Evolutionary conservation across 768 basidiomycete species (phyloP).

Genomic region (Rhodotorula taiwanensis): DNA sequence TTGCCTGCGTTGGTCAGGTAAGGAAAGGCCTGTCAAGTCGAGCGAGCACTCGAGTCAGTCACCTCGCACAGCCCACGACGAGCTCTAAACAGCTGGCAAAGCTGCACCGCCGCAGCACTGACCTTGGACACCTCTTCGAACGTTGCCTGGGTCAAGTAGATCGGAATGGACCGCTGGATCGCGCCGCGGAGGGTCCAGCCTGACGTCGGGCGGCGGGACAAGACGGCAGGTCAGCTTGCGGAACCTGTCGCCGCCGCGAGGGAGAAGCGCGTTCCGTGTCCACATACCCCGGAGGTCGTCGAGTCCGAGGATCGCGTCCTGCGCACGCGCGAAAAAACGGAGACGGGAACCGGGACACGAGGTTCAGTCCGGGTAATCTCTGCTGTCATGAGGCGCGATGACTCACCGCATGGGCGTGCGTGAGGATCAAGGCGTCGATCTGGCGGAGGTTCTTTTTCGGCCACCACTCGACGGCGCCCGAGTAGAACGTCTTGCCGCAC

Average conservation of each 20-base stretch:
- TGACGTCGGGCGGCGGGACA: too few relatives aligned
- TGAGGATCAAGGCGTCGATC: constrained; percentile 70
- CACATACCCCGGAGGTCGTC: constrained; percentile 73
- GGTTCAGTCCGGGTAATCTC: too few relatives aligned
- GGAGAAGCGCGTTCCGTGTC: background rate
- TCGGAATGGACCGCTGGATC: constrained; percentile 66
- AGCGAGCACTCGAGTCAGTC: too few relatives aligned
- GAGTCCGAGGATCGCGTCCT: constrained; percentile 73
- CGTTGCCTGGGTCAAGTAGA: constrained; percentile 63
- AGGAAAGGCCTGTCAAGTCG: constrained; percentile 56
- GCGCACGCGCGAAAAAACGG: too few relatives aligned
- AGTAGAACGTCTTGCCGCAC: constrained; percentile 43
- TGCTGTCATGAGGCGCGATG: background rate
- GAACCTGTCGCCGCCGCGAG: too few relatives aligned
- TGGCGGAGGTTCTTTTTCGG: constrained; percentile 66
- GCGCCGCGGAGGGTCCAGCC: constrained; percentile 65
- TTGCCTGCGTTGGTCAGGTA: constrained; percentile 70
- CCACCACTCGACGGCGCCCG: constrained; percentile 50
- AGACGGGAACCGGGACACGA: constrained; percentile 5
- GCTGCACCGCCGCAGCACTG: too few relatives aligned
- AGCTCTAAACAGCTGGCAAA: too few relatives aligned
- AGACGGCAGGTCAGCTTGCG: too few relatives aligned
- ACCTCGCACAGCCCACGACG: too few relatives aligned
- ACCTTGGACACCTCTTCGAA: constrained; percentile 57
- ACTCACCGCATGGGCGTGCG: constrained; percentile 70